phyloP scores from a whole-genome alignment of 129 eudicot genomes.

The Flaveria trinervia region DNA sequence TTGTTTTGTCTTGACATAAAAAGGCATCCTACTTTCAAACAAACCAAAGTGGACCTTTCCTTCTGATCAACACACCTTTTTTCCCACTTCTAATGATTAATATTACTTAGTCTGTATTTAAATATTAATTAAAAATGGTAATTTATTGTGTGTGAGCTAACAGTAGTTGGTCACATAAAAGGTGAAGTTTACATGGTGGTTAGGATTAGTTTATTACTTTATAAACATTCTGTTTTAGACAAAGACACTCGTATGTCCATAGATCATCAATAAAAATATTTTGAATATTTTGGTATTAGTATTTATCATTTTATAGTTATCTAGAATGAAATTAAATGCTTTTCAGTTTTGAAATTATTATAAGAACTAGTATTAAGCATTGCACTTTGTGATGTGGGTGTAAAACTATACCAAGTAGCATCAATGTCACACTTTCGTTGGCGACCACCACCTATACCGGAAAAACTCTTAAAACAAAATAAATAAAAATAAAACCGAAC shows the following conservation, averaged over 20 bases:
- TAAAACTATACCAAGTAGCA: no score
- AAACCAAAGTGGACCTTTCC: constrained; percentile 45
- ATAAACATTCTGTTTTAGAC: constrained; percentile 38
- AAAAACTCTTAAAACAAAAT: no score
- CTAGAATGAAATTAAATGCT: no score
- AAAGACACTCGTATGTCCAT: constrained; percentile 17
- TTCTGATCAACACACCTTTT: constrained; percentile 16
- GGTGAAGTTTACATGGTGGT: constrained; percentile 38
- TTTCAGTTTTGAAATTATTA: no score
- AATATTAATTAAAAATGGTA: not conserved
- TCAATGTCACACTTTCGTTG: no score
- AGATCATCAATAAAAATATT: not conserved
- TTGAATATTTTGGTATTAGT: not conserved
- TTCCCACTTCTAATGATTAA: constrained; percentile 20
- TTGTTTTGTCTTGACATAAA: constrained; percentile 47
- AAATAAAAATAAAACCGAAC: no score
- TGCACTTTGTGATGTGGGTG: no score
- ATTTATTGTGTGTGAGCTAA: constrained; percentile 3
- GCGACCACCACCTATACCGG: no score
- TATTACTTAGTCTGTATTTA: constrained; percentile 2
- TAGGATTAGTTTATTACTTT: constrained; percentile 36
- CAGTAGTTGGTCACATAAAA: constrained; percentile 31
- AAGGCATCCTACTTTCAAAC: constrained; percentile 41
- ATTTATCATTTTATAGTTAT: no score
- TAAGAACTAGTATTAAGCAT: no score